Percentiles rank a stretch among this genome's conserved stretches.
Conservation (phyloP, 257 asterid genomes). For the Forsythia viridissima region DNA sequence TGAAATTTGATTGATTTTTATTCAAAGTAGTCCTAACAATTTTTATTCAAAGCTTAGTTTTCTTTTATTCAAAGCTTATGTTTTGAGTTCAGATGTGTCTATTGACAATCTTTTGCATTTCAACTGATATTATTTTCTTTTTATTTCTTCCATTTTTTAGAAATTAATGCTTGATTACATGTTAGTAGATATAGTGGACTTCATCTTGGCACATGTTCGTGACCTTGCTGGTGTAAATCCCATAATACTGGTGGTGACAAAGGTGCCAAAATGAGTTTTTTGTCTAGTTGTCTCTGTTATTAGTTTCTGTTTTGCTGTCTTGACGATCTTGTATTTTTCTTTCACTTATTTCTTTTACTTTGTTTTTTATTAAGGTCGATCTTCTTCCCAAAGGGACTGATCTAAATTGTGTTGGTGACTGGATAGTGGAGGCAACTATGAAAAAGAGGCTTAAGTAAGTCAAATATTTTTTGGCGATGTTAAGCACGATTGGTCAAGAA, state of each 20-base stretch:
- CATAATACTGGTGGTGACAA: slow-evolving; percentile 82
- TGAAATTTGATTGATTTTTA: neutral
- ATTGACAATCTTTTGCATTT: neutral
- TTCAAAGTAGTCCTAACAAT: neutral
- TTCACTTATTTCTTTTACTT: slow-evolving; percentile 9
- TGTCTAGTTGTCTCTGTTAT: neutral
- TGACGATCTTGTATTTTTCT: slow-evolving; percentile 1
- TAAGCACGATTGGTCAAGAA: neutral
- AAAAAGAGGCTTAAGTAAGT: slow-evolving; percentile 95
- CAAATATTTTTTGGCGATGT: neutral
- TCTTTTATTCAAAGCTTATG: neutral
- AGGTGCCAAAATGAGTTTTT: slow-evolving; percentile 45
- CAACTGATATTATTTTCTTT: neutral
- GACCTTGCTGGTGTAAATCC: slow-evolving; percentile 97
- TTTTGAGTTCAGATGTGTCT: neutral
- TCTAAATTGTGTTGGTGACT: slow-evolving; percentile 90
- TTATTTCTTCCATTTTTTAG: slow-evolving; percentile 1
- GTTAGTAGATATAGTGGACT: slow-evolving; percentile 97
- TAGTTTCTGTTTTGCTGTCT: neutral
- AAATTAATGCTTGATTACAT: slow-evolving; percentile 18
- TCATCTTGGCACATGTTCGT: slow-evolving; percentile 83
- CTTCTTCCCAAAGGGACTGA: slow-evolving; percentile 99
- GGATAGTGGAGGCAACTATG: slow-evolving; percentile 98
- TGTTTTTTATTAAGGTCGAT: slow-evolving; percentile 62
- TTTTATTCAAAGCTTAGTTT: no score